These are phyloP conservation scores for Talaromyces verruculosus DNA, from an alignment of 2,329 filamentous ascomycete genomes.

Conservation along the genomic window DNA sequence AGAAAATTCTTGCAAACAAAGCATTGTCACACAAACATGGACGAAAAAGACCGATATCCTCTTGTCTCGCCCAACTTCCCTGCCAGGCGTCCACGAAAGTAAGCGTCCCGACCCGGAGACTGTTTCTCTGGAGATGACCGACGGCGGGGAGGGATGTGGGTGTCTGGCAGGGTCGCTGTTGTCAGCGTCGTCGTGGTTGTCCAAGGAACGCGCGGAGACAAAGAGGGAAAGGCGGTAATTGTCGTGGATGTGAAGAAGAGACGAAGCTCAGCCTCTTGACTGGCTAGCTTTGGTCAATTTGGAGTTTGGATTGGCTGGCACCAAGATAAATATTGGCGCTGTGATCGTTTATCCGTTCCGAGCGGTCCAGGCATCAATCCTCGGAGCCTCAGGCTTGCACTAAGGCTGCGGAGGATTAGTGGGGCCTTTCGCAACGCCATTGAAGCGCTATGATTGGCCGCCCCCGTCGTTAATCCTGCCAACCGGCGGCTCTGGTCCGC, in stretches of 20 bases:
- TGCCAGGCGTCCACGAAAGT: conserved; percentile 21
- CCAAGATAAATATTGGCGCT: conserved; percentile 7
- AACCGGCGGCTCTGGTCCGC: conserved; percentile 3
- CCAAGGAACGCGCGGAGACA: conserved; percentile 32
- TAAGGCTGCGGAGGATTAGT: not conserved
- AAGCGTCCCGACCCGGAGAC: not conserved
- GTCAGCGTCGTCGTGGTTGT: conserved; percentile 28
- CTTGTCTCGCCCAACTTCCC: conserved; percentile 17
- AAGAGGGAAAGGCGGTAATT: not conserved
- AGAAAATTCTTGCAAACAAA: not conserved
- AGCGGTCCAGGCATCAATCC: conserved; percentile 1
- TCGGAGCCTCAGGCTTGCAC: not conserved
- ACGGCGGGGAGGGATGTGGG: conserved; percentile 26
- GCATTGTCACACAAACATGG: no score
- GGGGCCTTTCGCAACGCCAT: not conserved
- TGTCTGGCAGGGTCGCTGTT: conserved; percentile 34
- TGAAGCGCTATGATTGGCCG: not conserved
- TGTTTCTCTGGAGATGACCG: conserved; percentile 16
- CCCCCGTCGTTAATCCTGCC: not conserved
- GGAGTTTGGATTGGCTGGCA: not conserved
- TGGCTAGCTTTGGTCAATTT: conserved; percentile 2
- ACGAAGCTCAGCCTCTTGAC: conserved; percentile 25
- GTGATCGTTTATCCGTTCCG: conserved; percentile 22
- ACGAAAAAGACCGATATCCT: conserved; percentile 1
- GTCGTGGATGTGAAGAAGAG: conserved; percentile 21